Percentiles rank a stretch among this genome's conserved stretches.
Evolutionary conservation across 257 asterid species (phyloP).

Genomic region (Nicotiana noctiflora): DNA sequence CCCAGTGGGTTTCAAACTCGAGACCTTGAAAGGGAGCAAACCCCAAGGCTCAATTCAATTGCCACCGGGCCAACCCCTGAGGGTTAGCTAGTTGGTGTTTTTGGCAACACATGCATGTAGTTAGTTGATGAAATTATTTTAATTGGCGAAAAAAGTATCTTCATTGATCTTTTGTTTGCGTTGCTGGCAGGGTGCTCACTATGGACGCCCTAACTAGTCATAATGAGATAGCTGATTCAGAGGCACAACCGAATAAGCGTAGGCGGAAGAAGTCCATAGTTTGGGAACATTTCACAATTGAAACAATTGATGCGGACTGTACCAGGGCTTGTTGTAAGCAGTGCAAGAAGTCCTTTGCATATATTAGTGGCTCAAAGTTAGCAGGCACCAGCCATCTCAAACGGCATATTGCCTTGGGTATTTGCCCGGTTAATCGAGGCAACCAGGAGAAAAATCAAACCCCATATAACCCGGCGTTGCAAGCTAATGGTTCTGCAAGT

Average conservation of each 20-base stretch:
- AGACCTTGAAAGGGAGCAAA: no score
- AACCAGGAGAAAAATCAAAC: slow-evolving; percentile 34
- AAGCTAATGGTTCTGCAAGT: slow-evolving; percentile 29
- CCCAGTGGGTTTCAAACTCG: no score
- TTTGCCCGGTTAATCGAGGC: slow-evolving; percentile 50
- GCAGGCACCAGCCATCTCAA: slow-evolving; percentile 93
- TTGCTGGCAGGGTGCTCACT: slow-evolving; percentile 27
- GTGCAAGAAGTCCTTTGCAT: slow-evolving; percentile 81
- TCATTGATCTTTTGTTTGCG: slow-evolving; percentile 1
- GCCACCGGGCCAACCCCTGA: no score
- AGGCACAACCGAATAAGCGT: slow-evolving; percentile 44
- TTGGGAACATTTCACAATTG: slow-evolving; percentile 81
- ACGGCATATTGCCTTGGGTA: slow-evolving; percentile 70
- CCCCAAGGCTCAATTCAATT: no score
- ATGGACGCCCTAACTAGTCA: slow-evolving; percentile 43
- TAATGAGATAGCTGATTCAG: slow-evolving; percentile 40
- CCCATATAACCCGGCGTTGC: slow-evolving; percentile 21
- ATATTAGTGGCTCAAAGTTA: slow-evolving; percentile 63
- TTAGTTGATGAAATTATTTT: not conserved
- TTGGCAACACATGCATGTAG: not conserved
- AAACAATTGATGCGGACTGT: slow-evolving; percentile 37
- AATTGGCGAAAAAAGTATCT: not conserved
- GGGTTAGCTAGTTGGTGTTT: not conserved
- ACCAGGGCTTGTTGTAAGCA: slow-evolving; percentile 70
- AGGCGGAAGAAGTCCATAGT: slow-evolving; percentile 78